Base-by-base conservation (phyloP, 495 filamentous ascomycete genomes). In the Lophiostoma macrostomum region DNA sequence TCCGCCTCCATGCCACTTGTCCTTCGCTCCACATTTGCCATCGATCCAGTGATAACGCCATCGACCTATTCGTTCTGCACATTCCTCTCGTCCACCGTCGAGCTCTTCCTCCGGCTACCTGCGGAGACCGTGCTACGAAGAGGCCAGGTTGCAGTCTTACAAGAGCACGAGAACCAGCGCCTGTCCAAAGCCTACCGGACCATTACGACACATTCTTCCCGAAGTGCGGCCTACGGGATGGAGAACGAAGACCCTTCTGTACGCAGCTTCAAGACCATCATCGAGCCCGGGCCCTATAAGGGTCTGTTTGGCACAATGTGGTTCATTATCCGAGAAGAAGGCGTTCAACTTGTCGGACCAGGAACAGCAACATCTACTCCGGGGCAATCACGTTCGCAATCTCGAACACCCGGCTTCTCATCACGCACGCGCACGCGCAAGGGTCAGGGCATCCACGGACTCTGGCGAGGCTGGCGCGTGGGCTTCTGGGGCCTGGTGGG, bases 401-500 rank as follows among this genome's bases (percentile, higher is more conserved):
- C n/a, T n/a, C n/a, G 62, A 56, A 20, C 36, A 34, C 14, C 51
- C 22, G 53, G 44, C 13, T 53, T 73, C 71, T 65, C 56, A 63
- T 2, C 71, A 63, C 22, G 62, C 65, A 16, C 63, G 49, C 72
- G 74, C 35, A 76, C 76, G 36, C 73, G 77, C 22, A 80, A 82
- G 53, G 90, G 90, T 12, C 90, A 95, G 61, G 93, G 93, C 5
- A 60, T 89, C 22, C 77, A 86, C 24, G 93, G 94, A 0, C 73
- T 98, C 12, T 95, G 88, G 77, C 78, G 93, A 38, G 93, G 93
- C 12, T 98, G 93, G 93, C 84, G 88, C 64, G 85, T 96, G 14
- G 90, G 90, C 8, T 88, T 94, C 79, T 97, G 93, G 93, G 91
- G 91, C 0, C 73, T 96, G 48, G 84, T 91, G 13, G 91, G 91